Percentiles rank a stretch among this genome's conserved stretches.
Evolutionary conservation across 2,329 filamentous ascomycete genomes (phyloP).

Genomic region (Pseudogymnoascus sp.): DNA sequence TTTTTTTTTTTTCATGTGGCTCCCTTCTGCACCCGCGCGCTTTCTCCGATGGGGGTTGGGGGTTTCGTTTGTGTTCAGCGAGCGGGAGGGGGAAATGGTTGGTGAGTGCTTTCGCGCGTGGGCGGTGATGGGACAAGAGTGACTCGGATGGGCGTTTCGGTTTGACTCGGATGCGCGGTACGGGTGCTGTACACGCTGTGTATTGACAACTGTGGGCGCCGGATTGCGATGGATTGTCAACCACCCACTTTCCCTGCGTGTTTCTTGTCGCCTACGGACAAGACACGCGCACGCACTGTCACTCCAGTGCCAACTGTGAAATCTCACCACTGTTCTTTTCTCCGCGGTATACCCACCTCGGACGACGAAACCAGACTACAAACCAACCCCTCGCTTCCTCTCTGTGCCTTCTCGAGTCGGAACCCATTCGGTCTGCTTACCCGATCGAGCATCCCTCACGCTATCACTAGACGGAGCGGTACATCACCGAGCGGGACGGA

Average conservation of each 20-base stretch:
- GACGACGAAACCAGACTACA: background rate
- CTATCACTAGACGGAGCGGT: background rate
- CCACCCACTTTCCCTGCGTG: background rate
- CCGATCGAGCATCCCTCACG: background rate
- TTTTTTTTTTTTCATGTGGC: background rate
- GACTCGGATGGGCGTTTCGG: background rate
- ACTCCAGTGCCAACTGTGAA: background rate
- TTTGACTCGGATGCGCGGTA: background rate
- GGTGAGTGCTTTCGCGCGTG: background rate
- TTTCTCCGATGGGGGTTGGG: background rate
- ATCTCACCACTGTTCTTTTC: background rate
- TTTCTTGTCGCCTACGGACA: background rate
- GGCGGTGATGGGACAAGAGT: background rate
- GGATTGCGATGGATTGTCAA: background rate
- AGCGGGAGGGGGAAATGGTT: background rate
- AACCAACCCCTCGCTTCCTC: background rate
- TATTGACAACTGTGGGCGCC: background rate
- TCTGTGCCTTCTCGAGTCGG: background rate
- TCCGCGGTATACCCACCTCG: background rate
- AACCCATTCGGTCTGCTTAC: background rate
- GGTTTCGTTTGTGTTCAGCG: slow-evolving; percentile 1
- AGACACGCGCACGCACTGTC: background rate
- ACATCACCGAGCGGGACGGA: background rate
- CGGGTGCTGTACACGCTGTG: too few species aligned
- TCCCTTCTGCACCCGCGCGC: background rate